phyloP scores from a whole-genome alignment of 148 eudicot genomes.

The Dianthus caryophyllus region DNA sequence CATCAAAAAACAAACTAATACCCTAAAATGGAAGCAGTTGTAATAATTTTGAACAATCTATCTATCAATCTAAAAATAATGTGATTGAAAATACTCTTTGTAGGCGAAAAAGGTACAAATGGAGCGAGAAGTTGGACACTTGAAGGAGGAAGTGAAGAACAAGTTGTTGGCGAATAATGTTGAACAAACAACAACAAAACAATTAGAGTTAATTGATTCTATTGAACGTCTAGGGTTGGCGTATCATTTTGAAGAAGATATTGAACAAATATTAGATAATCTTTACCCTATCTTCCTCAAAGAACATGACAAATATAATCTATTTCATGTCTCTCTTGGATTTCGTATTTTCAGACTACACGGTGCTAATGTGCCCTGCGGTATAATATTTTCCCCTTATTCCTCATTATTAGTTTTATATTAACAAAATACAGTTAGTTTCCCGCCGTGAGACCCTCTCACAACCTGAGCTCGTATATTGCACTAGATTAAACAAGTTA shows the following conservation, averaged over 20 bases:
- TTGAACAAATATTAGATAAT: slow-evolving; percentile 23
- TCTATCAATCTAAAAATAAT: too few species aligned
- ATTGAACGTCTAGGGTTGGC: slow-evolving; percentile 46
- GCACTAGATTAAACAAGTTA: too few species aligned
- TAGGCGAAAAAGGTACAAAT: slow-evolving; percentile 14
- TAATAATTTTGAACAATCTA: too few species aligned
- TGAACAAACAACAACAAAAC: slow-evolving; percentile 14
- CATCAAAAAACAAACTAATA: too few species aligned
- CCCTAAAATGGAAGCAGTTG: too few species aligned
- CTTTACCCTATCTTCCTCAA: slow-evolving; percentile 11
- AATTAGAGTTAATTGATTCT: slow-evolving; percentile 33
- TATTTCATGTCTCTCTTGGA: slow-evolving; percentile 27
- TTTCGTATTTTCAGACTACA: slow-evolving; percentile 34
- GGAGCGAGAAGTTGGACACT: slow-evolving; percentile 17
- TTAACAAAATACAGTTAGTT: too few species aligned
- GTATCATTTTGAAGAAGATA: slow-evolving; percentile 38
- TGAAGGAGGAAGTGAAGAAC: slow-evolving; percentile 31
- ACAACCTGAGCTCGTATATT: too few species aligned
- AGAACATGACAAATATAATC: slow-evolving; percentile 12
- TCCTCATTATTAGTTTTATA: too few species aligned
- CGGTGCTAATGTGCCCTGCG: slow-evolving; percentile 20
- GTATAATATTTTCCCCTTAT: too few species aligned
- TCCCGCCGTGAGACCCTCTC: too few species aligned
- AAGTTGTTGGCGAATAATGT: slow-evolving; percentile 11
- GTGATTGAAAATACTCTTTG: too few species aligned